Evolutionary conservation across 441 rosid species (phyloP).

Genomic region (Erysimum cheiri): DNA sequence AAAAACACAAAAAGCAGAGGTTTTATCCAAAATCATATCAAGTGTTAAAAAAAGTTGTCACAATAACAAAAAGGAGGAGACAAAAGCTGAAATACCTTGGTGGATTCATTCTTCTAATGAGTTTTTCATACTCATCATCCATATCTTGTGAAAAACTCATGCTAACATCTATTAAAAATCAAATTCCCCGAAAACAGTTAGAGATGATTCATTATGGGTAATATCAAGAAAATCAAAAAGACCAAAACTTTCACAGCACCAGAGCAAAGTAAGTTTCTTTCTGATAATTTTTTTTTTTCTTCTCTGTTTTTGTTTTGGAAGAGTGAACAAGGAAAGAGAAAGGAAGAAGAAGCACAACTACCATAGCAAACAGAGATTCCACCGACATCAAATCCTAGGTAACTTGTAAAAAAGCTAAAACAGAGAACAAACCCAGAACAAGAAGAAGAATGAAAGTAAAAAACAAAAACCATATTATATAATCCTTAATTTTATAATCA

Average conservation of each 20-base stretch:
- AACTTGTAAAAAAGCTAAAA: conserved; percentile 23
- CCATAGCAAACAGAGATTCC: conserved; percentile 32
- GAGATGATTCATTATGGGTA: conserved; percentile 31
- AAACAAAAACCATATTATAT: not conserved
- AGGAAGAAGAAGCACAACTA: conserved; percentile 35
- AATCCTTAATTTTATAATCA: not conserved
- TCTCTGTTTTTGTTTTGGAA: conserved; percentile 14
- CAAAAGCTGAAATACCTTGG: conserved; percentile 59
- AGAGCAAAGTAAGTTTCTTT: conserved; percentile 3
- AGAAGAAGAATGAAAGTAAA: not conserved
- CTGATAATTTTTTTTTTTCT: too few relatives aligned
- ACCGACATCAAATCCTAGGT: conserved; percentile 41
- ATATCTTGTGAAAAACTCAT: conserved; percentile 68
- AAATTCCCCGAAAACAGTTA: conserved; percentile 31
- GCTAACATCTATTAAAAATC: conserved; percentile 51
- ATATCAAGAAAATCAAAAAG: not conserved
- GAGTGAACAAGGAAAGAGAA: conserved; percentile 25
- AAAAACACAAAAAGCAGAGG: conserved; percentile 9
- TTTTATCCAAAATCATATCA: conserved; percentile 33
- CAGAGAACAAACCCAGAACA: conserved; percentile 29
- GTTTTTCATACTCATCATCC: conserved; percentile 84
- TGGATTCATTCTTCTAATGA: conserved; percentile 83
- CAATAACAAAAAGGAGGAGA: conserved; percentile 15
- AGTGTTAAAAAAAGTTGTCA: conserved; percentile 12
- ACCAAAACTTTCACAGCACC: conserved; percentile 10